phyloP scores from a whole-genome alignment of 2,329 filamentous ascomycete genomes.

The Ophiostoma tasmaniense region DNA sequence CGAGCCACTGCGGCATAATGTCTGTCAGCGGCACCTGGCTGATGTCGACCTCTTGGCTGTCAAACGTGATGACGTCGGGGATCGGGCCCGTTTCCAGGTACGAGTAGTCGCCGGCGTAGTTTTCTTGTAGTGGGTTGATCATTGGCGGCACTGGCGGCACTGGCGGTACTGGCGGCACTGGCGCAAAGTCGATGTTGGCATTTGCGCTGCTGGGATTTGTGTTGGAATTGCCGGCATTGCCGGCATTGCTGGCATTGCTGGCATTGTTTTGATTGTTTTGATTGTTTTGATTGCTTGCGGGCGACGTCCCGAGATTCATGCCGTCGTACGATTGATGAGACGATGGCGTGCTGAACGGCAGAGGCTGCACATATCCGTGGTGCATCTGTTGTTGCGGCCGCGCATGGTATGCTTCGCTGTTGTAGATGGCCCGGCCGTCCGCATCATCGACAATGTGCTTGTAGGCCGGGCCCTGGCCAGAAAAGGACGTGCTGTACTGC shows the following conservation, averaged over 20 bases:
- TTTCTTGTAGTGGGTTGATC: neutral
- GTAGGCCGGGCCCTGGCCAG: neutral
- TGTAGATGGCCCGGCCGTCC: neutral
- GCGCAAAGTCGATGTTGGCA: neutral
- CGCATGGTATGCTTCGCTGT: neutral
- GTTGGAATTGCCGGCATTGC: no score
- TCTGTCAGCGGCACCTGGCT: constrained; percentile 54
- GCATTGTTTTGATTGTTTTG: no score
- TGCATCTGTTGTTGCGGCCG: constrained; percentile 14
- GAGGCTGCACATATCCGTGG: constrained; percentile 19
- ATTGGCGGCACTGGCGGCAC: constrained; percentile 10
- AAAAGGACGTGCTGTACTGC: neutral
- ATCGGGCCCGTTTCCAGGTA: constrained; percentile 28
- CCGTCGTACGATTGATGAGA: neutral
- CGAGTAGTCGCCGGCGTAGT: constrained; percentile 22
- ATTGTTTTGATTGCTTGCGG: no score
- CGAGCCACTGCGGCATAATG: constrained; percentile 63
- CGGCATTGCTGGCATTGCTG: no score
- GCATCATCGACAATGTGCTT: neutral
- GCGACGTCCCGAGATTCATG: neutral
- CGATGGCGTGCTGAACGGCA: constrained; percentile 7
- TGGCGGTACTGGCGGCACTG: neutral
- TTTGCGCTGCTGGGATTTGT: no score
- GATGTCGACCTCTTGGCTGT: constrained; percentile 71
- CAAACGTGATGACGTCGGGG: constrained; percentile 56